Evolutionary conservation across 1,284 basidiomycete species (phyloP), one percentile per base, ranked within the genome.

Genomic region (Hemileia vastatrix): DNA sequence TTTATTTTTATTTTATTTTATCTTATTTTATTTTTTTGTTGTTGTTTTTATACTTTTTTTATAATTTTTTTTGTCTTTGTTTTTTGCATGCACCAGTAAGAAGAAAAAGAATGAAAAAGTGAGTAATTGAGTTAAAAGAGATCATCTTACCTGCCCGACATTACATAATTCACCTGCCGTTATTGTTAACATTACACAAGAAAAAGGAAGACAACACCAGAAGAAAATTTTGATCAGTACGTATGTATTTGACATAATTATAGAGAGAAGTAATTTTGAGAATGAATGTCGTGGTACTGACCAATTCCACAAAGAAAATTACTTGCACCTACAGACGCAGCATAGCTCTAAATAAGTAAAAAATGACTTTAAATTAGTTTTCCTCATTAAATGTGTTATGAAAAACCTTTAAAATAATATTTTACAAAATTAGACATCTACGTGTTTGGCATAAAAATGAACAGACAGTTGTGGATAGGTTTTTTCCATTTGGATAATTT

Each of bases 281-380:
- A 44, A 2, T 21, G 48, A 0, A 8, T n/a, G n/a, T n/a, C n/a
- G n/a, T n/a, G 21, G 18, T 18, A 24, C 51, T 54, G 19, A 60
- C 58, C 58, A 48, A 60, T 60, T 19, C 40, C 58, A 48, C 58
- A 60, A 33, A 31, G 53, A 36, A 60, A 60, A 48, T 60, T 60
- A 9, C 15, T 32, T 18, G 58, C 58, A 11, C 58, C 58, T 51
- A 47, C 48, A 9, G 50, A 47, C 11, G 50, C 50, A 44, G 58
- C 58, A 44, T 60, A 60, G 9, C 23, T 51, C 58, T 60, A 33
- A 2, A 5, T 5, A 31, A 2, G 9, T 21, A 18, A 15, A 32
- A 53, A 27, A 33, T 3, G 19, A 44, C 15, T 44, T 44, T 44
- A 44, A 18, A 4, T 44, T 44, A 44, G 13, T 13, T 2, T 44